Conservation (phyloP, 192 early-diverging fungal genomes). For the Coemansia sp. region DNA sequence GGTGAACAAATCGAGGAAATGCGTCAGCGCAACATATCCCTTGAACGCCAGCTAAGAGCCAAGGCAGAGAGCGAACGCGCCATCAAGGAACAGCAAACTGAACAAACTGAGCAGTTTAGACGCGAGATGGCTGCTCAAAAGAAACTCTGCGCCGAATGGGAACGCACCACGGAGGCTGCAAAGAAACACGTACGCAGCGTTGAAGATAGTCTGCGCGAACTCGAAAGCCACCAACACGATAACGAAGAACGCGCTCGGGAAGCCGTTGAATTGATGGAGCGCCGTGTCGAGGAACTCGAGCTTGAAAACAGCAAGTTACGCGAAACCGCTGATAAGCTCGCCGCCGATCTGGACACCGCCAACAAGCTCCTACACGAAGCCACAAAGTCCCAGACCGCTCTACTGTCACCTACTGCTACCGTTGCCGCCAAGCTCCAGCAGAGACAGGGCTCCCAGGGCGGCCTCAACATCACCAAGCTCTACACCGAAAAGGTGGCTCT, state of each 20-base stretch:
- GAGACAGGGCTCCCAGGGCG: slow-evolving; percentile 36
- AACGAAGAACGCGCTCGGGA: slow-evolving; percentile 36
- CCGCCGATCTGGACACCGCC: slow-evolving; percentile 26
- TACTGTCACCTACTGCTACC: slow-evolving; percentile 58
- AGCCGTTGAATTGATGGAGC: slow-evolving; percentile 18
- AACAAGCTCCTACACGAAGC: slow-evolving; percentile 26
- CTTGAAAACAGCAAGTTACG: slow-evolving; percentile 2
- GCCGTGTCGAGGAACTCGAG: slow-evolving; percentile 51
- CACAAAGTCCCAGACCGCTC: slow-evolving; percentile 4
- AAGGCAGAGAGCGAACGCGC: slow-evolving; percentile 50
- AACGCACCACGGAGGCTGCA: slow-evolving; percentile 53
- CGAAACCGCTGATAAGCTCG: slow-evolving; percentile 5
- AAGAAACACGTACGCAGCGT: slow-evolving; percentile 55
- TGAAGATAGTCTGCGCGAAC: slow-evolving; percentile 47
- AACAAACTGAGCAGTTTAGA: slow-evolving; percentile 60
- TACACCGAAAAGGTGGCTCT: slow-evolving; percentile 58
- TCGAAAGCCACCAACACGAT: slow-evolving; percentile 46
- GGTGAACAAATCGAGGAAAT: slow-evolving; percentile 48
- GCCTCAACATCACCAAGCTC: slow-evolving; percentile 62
- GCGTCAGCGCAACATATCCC: slow-evolving; percentile 31
- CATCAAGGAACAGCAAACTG: slow-evolving; percentile 54
- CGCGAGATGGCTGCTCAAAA: slow-evolving; percentile 66
- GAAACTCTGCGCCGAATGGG: slow-evolving; percentile 59
- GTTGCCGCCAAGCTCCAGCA: slow-evolving; percentile 46
- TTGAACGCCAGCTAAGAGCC: slow-evolving; percentile 50